phyloP scores from a whole-genome alignment of 2,329 filamentous ascomycete genomes.

The Tolypocladium album region DNA sequence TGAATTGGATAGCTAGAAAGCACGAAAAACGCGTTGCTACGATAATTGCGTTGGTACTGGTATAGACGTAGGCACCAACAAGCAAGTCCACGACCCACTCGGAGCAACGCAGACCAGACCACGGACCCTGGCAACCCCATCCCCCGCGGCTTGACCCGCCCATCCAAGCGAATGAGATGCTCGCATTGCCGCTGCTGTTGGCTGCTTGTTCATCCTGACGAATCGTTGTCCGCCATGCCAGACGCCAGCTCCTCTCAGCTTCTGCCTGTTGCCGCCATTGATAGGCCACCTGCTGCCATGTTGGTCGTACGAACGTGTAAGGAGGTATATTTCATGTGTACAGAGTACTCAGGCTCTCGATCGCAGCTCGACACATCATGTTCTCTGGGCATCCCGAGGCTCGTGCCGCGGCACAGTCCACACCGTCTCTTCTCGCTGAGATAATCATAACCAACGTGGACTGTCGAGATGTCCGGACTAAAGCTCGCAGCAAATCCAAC shows the following conservation, averaged over 20 bases:
- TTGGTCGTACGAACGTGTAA: background rate
- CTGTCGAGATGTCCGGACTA: background rate
- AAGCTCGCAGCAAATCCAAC: background rate
- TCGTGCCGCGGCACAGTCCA: background rate
- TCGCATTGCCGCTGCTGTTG: background rate
- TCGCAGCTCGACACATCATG: background rate
- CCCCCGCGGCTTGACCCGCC: background rate
- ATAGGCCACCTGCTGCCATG: background rate
- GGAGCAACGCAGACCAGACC: background rate
- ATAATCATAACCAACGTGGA: background rate
- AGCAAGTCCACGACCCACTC: background rate
- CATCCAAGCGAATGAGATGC: background rate
- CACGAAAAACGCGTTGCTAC: too few relatives aligned
- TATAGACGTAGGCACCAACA: background rate
- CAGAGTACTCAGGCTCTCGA: background rate
- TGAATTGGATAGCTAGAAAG: too few relatives aligned
- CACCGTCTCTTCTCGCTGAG: background rate
- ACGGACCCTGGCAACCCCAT: background rate
- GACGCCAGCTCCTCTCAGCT: background rate
- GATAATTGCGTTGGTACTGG: too few relatives aligned
- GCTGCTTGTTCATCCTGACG: background rate
- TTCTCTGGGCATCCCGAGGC: background rate
- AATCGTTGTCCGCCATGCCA: background rate
- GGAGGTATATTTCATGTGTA: background rate
- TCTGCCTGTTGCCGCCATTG: background rate